Evolutionary conservation across 2,329 filamentous ascomycete genomes (phyloP).

Genomic region (Colletotrichum brevisporum): DNA sequence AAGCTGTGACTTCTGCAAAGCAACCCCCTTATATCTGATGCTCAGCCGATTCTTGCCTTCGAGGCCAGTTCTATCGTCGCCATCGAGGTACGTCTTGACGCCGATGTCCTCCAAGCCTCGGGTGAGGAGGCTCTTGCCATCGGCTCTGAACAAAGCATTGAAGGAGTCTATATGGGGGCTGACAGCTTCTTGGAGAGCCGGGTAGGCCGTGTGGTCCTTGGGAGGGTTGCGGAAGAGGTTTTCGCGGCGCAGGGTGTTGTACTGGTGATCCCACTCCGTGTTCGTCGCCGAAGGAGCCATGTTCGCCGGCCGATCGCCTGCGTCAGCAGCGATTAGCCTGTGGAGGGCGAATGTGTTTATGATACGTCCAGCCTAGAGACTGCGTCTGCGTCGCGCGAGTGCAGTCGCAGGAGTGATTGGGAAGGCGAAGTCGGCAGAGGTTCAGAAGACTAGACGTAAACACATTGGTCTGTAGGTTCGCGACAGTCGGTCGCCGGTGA

Average conservation of each 20-base stretch:
- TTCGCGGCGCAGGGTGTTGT: conserved; percentile 88
- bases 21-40: conserved; percentile 84
- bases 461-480: conserved; percentile 24
- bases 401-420: neutral
- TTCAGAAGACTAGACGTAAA: conserved; percentile 2
- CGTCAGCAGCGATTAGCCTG: conserved; percentile 14
- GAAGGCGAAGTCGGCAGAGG: conserved; percentile 14
- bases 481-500: conserved; percentile 15
- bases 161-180: conserved; percentile 95
- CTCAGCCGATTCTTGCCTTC: conserved; percentile 80
- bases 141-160: conserved; percentile 85
- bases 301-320: conserved; percentile 42
- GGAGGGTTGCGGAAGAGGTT: conserved; percentile 91
- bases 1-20: conserved; percentile 84
- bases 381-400: conserved; percentile 17
- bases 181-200: conserved; percentile 86
- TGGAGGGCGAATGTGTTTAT: neutral
- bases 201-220: conserved; percentile 88
- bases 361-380: neutral
- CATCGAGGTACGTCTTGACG: conserved; percentile 88
- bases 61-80: conserved; percentile 73
- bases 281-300: conserved; percentile 73
- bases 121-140: conserved; percentile 75
- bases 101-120: conserved; percentile 91
- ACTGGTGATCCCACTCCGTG: conserved; percentile 87